Evolutionary conservation across 352 stramenopile species (phyloP), one percentile per base, ranked within the genome.

Genomic region (Phytophthora ohioensis): DNA sequence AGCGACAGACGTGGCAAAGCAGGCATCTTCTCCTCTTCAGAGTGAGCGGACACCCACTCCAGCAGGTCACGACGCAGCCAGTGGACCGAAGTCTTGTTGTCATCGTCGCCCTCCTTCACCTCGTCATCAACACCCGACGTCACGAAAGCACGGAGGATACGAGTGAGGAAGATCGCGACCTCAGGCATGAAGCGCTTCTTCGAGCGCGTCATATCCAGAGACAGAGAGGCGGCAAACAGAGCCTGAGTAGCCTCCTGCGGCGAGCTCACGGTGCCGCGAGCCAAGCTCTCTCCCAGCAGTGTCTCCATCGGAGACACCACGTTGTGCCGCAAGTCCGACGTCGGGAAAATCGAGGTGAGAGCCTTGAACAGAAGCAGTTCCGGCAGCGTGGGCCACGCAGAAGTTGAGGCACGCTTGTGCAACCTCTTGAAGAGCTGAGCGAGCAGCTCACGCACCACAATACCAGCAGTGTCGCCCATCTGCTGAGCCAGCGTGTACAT

Each of bases 301-400:
- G 98, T 91, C 69, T 98, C 85, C 46, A 96, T 82, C 0, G 95
- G 95, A 45, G 93, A 98, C 21, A 98, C 76, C 31, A 99, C 89
- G 53, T 97, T 92, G 77, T 99, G 95, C n/a, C 92, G 85, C 73
- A 96, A 82, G 81, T 99, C 97, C 5, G 96, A 98, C 2, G 91
- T 91, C 17, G 95, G 94, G 76, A 99, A 99, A 41, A 99, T 86
- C 45, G 97, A 83, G 2, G 81, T 83, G 7, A 98, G 57, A 8
- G 88, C 84, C 59, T 92, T 90, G 60, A 99, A 91, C 32, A 98
- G 76, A 51, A 99, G 76, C 42, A 99, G 69, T 47, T 97, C 92
- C 21, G 91, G 84, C 6, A 96, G 85, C 21, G 87, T 87, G 15
- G 95, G 92, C 93, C 92, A 98, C 48, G 86, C 83, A 36, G 80